Conservation (phyloP, 2,329 filamentous ascomycete genomes). For the Periconia macrospinosa region DNA sequence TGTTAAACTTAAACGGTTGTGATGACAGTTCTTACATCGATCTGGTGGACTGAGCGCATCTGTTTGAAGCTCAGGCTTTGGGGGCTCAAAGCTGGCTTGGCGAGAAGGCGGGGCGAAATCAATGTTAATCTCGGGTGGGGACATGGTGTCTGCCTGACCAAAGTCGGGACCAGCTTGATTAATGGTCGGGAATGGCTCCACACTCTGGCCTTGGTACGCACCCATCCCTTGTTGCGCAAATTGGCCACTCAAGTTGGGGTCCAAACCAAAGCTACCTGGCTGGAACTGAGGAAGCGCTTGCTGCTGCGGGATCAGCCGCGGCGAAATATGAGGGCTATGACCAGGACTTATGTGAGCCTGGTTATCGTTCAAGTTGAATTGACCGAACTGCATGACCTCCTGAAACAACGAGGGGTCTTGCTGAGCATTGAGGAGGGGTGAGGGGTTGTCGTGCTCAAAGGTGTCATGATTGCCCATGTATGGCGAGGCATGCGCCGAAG, state of each 20-base stretch:
- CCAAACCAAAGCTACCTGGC: constrained; percentile 51
- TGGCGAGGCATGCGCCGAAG: constrained; percentile 80
- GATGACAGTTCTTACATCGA: constrained; percentile 51
- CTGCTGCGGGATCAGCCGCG: constrained; percentile 69
- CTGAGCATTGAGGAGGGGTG: constrained; percentile 74
- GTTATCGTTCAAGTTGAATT: constrained; percentile 68
- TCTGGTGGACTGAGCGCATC: constrained; percentile 85
- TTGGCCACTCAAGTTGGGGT: constrained; percentile 50
- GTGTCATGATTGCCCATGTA: constrained; percentile 76
- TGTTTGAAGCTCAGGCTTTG: constrained; percentile 63
- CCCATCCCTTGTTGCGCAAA: constrained; percentile 53
- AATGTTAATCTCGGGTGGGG: constrained; percentile 92
- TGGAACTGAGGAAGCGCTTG: constrained; percentile 54
- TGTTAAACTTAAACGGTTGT: background rate
- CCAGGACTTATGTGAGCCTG: constrained; percentile 59
- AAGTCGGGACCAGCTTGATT: constrained; percentile 60
- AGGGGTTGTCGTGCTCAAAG: constrained; percentile 78
- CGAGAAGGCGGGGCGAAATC: constrained; percentile 80
- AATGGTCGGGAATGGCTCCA: constrained; percentile 54
- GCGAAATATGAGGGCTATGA: constrained; percentile 72
- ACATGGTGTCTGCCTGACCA: constrained; percentile 73
- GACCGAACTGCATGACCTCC: constrained; percentile 74
- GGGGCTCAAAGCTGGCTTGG: constrained; percentile 66
- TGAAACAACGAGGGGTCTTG: constrained; percentile 74
- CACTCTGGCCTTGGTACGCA: constrained; percentile 52